These are phyloP conservation scores for Purpureocillium lavendulum DNA, from an alignment of 2,329 filamentous ascomycete species.

Conservation along the genomic window DNA sequence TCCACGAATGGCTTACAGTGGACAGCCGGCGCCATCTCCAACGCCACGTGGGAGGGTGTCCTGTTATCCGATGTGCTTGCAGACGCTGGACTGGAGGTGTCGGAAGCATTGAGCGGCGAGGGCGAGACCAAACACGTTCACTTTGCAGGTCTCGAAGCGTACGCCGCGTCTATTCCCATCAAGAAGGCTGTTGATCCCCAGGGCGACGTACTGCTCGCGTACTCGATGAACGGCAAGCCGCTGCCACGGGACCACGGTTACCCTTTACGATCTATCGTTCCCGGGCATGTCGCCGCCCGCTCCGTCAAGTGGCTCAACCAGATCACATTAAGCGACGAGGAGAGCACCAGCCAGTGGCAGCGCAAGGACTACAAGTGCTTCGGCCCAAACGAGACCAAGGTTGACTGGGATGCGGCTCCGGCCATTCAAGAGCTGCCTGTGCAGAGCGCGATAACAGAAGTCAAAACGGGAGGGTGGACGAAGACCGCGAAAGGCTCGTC, in stretches of 20 bases:
- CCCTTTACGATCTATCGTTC: constrained; percentile 53
- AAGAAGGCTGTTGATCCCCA: constrained; percentile 48
- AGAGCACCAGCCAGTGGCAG: constrained; percentile 59
- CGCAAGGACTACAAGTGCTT: constrained; percentile 62
- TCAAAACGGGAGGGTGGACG: constrained; percentile 32
- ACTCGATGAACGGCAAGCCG: constrained; percentile 57
- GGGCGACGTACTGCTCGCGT: constrained; percentile 58
- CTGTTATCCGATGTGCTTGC: constrained; percentile 44
- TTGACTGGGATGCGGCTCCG: constrained; percentile 54
- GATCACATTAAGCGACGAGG: constrained; percentile 57
- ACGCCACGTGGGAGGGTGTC: constrained; percentile 51
- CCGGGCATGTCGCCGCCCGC: constrained; percentile 57
- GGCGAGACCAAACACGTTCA: constrained; percentile 42
- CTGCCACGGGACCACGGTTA: constrained; percentile 59
- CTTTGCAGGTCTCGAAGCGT: constrained; percentile 51
- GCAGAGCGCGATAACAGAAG: constrained; percentile 54
- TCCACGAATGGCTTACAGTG: constrained; percentile 51
- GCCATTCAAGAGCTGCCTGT: constrained; percentile 62
- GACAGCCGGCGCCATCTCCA: constrained; percentile 51
- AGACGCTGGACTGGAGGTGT: constrained; percentile 43
- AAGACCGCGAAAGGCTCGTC: neutral
- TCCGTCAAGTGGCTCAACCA: constrained; percentile 63
- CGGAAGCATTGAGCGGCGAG: constrained; percentile 24
- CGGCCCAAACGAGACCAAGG: constrained; percentile 50
- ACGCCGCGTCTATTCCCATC: constrained; percentile 53